Evolutionary conservation across 805 yeast genomes (phyloP), one percentile per base, ranked within the genome.

Genomic region (Wickerhamiella australiensis): DNA sequence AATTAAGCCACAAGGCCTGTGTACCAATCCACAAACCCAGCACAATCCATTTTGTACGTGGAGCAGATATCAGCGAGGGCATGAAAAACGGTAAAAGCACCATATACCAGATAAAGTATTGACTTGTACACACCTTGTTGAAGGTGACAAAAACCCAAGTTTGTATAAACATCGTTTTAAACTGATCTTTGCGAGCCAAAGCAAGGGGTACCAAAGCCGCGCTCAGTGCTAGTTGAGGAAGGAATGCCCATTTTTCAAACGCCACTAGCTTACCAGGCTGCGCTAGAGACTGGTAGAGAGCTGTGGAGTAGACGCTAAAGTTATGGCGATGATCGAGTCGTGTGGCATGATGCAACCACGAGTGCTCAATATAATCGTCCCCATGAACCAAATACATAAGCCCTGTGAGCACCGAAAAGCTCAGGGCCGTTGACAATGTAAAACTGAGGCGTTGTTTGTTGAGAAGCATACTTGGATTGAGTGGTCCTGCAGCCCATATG

Each of bases 241-340:
- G 38, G 57, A 92, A 86, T 5, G 96, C 94, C 59, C 77, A 67
- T 37, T 52, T 54, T 45, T 59, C 61, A 21, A 55, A 27, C 21
- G 45, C 51, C 17, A 49, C 17, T n/a, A n/a, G n/a, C 13, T 18
- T 12, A n/a, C 36, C 22, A n/a, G 64, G 65, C 8, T 61, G 56
- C 12, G 64, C 62, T 9, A 46, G 41, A 27, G 49, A 46, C 55
- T 65, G 63, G 54, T 69, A 69, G 37, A 92, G 68, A 20, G 80
- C 68, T 11, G 85, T 68, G 62, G 88, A 84, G 74, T 88, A 92
- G 2, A 88, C 70, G 3, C 95, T 85, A 61, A 92, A 92, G 65
- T 92, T 92, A 66, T 92, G 98, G 44, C 98, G 76, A 64, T 92
- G 98, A 63, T 92, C 98, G 3, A 85, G 65, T 53, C 98, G 71